A percentile compares a stretch with the other conserved stretches of the same genome.
These are phyloP conservation scores for Pichia manshurica DNA, from an alignment of 805 yeast genomes.

Conservation along the genomic window DNA sequence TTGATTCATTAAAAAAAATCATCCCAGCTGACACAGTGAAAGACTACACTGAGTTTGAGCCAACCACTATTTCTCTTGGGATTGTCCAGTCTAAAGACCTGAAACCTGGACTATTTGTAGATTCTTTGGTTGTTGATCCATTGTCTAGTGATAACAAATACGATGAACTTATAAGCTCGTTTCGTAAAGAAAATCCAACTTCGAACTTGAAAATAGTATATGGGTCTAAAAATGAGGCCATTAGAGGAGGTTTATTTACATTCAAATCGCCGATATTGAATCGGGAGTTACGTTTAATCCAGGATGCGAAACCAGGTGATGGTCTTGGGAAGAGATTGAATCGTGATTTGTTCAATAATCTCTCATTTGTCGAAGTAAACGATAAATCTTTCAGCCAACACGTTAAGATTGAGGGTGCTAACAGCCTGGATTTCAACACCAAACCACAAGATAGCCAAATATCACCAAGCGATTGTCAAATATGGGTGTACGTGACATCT, in stretches of 20 bases:
- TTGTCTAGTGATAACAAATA: constrained; percentile 22
- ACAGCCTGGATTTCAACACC: constrained; percentile 10
- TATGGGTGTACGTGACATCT: constrained; percentile 26
- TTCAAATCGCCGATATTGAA: constrained; percentile 29
- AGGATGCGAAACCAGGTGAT: constrained; percentile 24
- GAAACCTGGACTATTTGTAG: constrained; percentile 21
- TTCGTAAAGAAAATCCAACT: constrained; percentile 8
- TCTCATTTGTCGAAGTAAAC: constrained; percentile 28
- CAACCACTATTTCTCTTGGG: constrained; percentile 25
- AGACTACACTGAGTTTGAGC: constrained; percentile 15
- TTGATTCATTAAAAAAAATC: constrained; percentile 16
- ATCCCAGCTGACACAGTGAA: constrained; percentile 6
- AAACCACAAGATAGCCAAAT: background rate
- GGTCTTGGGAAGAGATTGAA: constrained; percentile 16
- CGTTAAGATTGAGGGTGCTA: constrained; percentile 15
- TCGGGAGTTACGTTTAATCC: constrained; percentile 25
- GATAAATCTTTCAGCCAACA: constrained; percentile 10
- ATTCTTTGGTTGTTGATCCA: constrained; percentile 29
- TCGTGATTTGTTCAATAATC: constrained; percentile 25
- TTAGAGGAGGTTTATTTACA: constrained; percentile 15
- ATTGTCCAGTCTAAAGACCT: constrained; percentile 21
- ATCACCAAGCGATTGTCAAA: constrained; percentile 22
- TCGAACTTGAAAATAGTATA: constrained; percentile 16
- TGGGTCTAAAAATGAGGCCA: constrained; percentile 10
- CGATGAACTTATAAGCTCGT: constrained; percentile 14